phyloP scores from a whole-genome alignment of 2,329 filamentous ascomycete species.

The Aureobasidium sp. region DNA sequence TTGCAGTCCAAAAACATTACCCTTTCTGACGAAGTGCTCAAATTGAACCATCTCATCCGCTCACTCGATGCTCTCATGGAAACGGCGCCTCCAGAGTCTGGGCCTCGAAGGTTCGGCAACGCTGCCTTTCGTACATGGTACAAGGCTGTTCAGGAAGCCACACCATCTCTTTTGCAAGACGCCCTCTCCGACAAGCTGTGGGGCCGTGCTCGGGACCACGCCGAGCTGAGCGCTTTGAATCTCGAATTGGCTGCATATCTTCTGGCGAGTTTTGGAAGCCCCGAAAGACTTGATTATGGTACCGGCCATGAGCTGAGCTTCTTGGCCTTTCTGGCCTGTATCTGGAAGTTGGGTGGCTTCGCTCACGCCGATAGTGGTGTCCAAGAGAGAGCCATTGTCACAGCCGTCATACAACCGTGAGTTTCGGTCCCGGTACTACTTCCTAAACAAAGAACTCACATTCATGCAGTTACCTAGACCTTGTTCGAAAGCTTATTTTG shows the following conservation, averaged over 20 bases:
- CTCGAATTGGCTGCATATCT: conserved; percentile 73
- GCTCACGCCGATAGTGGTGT: conserved; percentile 44
- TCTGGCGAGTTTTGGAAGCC: conserved; percentile 76
- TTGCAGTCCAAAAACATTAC: conserved; percentile 34
- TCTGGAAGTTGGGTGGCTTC: conserved; percentile 89
- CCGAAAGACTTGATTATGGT: conserved; percentile 86
- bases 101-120: conserved; percentile 87
- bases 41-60: conserved; percentile 57
- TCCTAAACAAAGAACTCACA: background rate
- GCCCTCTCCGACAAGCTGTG: conserved; percentile 45
- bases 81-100: conserved; percentile 73
- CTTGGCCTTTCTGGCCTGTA: conserved; percentile 74
- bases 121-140: conserved; percentile 82
- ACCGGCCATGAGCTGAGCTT: conserved; percentile 96
- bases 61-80: conserved; percentile 59
- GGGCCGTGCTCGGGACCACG: conserved; percentile 20
- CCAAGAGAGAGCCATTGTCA: conserved; percentile 68
- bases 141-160: conserved; percentile 53
- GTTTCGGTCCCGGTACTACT: conserved; percentile 28
- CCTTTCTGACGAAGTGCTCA: conserved; percentile 50
- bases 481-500: conserved; percentile 74
- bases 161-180: conserved; percentile 47
- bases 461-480: conserved; percentile 59
- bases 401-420: conserved; percentile 74
- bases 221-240: conserved; percentile 28